Evolutionary conservation across 345 rosid species (phyloP).

Genomic region (Pelargonium nanum): DNA sequence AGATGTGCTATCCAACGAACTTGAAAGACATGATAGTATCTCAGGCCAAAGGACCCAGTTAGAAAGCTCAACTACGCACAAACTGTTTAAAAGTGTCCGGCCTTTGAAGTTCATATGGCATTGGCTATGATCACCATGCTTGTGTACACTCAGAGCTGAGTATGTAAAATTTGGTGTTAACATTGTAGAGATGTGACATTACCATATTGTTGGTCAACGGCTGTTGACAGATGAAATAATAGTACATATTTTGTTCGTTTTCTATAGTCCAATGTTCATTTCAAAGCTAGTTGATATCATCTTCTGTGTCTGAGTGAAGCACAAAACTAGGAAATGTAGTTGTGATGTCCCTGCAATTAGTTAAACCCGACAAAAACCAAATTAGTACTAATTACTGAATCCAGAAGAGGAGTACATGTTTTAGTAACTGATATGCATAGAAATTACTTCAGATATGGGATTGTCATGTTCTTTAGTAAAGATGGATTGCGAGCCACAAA

Average conservation of each 20-base stretch:
- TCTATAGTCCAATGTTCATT: not conserved
- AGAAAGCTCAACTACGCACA: no score
- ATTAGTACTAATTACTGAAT: not conserved
- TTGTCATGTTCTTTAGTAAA: slow-evolving; percentile 33
- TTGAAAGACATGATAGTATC: slow-evolving; percentile 39
- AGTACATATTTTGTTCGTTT: not conserved
- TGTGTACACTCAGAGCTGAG: not conserved
- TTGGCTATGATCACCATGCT: not conserved
- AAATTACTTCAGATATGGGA: slow-evolving; percentile 37
- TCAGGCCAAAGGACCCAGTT: slow-evolving; percentile 1
- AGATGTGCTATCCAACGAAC: slow-evolving; percentile 75
- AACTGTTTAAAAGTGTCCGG: no score
- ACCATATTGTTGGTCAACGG: slow-evolving; percentile 2
- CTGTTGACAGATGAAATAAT: not conserved
- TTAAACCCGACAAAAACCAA: not conserved
- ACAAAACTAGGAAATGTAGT: slow-evolving; percentile 29
- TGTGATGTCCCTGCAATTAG: slow-evolving; percentile 26
- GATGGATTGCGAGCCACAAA: slow-evolving; percentile 22
- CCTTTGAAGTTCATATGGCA: not conserved
- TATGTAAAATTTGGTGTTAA: slow-evolving; percentile 1
- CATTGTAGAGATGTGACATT: not conserved
- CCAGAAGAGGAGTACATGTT: no score
- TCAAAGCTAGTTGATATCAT: slow-evolving; percentile 11
- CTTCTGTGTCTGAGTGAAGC: slow-evolving; percentile 15
- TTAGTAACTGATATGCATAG: no score